Evolutionary conservation across 1,139 yeast species (phyloP).

Genomic region (Yamadazyma kanchanaburiensis): DNA sequence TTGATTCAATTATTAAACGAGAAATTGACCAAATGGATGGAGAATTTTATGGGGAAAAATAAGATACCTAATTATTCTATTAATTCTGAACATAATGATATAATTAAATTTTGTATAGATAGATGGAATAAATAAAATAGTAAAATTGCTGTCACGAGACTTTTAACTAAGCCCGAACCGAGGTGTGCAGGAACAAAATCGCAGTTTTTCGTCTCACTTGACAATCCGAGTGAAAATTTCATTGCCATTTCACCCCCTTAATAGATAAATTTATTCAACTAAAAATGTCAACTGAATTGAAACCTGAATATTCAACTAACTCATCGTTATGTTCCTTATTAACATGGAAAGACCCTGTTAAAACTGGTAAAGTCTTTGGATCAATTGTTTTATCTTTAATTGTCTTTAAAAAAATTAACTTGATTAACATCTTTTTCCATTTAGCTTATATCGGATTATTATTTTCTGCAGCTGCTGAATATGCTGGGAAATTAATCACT

Average conservation of each 20-base stretch:
- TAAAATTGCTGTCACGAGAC: slow-evolving; percentile 7
- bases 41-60: too few species aligned
- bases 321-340: slow-evolving; percentile 42
- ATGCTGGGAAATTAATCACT: slow-evolving; percentile 59
- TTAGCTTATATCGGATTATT: slow-evolving; percentile 45
- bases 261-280: slow-evolving; percentile 7
- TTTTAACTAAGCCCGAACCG: not conserved
- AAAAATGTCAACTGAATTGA: too few species aligned
- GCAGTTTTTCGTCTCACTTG: slow-evolving; percentile 3
- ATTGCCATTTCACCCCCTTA: slow-evolving; percentile 5
- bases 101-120: too few species aligned
- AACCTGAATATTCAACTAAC: too few species aligned
- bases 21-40: too few species aligned
- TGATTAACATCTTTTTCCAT: slow-evolving; percentile 66
- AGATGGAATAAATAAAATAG: too few species aligned
- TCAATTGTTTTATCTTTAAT: slow-evolving; percentile 56
- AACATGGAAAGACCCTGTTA: slow-evolving; percentile 80
- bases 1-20: too few species aligned
- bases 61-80: too few species aligned
- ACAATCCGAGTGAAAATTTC: slow-evolving; percentile 7
- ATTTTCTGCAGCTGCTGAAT: slow-evolving; percentile 66
- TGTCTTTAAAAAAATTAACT: slow-evolving; percentile 65
- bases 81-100: too few species aligned
- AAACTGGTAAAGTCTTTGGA: slow-evolving; percentile 77
- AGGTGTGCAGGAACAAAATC: slow-evolving; percentile 1